phyloP scores from a whole-genome alignment of 805 yeast genomes.

The Wickerhamomyces rabaulensis region DNA sequence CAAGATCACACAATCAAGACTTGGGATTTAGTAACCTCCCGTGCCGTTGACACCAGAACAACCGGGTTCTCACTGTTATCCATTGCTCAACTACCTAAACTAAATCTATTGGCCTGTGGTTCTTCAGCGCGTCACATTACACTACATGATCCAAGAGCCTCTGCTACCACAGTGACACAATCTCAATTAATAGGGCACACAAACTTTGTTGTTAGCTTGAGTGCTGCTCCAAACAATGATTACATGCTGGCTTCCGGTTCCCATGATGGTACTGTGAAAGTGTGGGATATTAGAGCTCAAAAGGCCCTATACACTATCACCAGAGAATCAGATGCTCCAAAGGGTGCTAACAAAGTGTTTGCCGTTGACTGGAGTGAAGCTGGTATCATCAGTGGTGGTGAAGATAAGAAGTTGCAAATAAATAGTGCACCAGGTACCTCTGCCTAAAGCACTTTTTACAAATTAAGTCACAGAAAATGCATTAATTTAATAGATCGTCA shows the following conservation, averaged over 20 bases:
- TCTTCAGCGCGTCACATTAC: constrained; percentile 97
- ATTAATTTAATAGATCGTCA: not conserved
- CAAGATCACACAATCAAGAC: constrained; percentile 95
- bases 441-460: constrained; percentile 5
- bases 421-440: constrained; percentile 38
- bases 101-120: constrained; percentile 82
- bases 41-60: constrained; percentile 80
- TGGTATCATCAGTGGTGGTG: constrained; percentile 91
- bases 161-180: constrained; percentile 54
- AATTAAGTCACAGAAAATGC: not conserved
- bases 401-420: constrained; percentile 88
- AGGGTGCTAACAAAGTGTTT: constrained; percentile 62
- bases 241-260: constrained; percentile 85
- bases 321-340: constrained; percentile 52
- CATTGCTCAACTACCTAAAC: constrained; percentile 57
- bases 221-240: constrained; percentile 70
- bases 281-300: constrained; percentile 93
- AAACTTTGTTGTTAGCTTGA: constrained; percentile 80
- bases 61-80: constrained; percentile 85
- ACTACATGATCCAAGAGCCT: constrained; percentile 83
- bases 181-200: constrained; percentile 84
- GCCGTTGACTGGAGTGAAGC: constrained; percentile 79
- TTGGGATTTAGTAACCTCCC: constrained; percentile 89
- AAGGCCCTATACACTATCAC: constrained; percentile 76
- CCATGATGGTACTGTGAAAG: constrained; percentile 93